Evolutionary conservation across 495 filamentous ascomycete genomes (phyloP).

Genomic region (Xylaria castorea): DNA sequence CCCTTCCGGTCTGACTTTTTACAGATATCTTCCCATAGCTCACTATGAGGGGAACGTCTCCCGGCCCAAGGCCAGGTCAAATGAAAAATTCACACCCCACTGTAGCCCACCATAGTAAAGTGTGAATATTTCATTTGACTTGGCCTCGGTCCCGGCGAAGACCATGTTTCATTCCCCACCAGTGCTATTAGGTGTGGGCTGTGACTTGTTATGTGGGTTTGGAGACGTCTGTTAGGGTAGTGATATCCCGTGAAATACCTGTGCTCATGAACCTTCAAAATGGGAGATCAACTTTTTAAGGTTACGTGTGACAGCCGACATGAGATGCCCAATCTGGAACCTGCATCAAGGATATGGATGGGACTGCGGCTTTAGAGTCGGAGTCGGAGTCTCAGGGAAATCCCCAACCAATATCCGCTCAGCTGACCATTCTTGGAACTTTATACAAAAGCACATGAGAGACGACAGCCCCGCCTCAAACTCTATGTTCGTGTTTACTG

Average conservation of each 20-base stretch:
- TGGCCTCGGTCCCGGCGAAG: no score
- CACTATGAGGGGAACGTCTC: not conserved
- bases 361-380: not conserved
- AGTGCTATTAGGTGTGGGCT: not conserved
- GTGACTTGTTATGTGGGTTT: not conserved
- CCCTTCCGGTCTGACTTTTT: not conserved
- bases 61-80: no score
- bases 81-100: no score
- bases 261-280: not conserved
- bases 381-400: slow-evolving; percentile 3
- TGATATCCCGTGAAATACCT: not conserved
- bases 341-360: not conserved
- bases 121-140: no score
- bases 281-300: not conserved
- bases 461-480: not conserved
- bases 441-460: slow-evolving; percentile 9
- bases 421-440: not conserved
- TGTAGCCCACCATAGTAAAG: no score
- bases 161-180: not conserved
- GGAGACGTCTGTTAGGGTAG: not conserved
- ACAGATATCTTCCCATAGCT: not conserved
- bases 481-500: not conserved
- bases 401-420: slow-evolving; percentile 19
- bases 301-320: not conserved
- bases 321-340: not conserved